Conservation (phyloP, 352 stramenopile genomes). For the Phytophthora agathidicida region DNA sequence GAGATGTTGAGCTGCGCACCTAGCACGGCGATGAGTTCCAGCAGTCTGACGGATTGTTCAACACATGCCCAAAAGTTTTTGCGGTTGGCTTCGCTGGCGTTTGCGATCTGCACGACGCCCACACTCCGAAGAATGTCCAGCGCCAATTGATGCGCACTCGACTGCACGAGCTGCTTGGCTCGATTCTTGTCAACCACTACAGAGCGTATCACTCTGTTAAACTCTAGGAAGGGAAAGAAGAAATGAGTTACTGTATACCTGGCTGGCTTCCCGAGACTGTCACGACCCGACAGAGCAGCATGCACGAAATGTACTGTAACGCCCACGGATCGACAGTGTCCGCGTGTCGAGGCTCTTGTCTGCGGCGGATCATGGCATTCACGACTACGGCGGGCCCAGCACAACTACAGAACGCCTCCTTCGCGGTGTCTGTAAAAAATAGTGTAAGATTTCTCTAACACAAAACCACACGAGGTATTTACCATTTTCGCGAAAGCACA, state of each 20-base stretch:
- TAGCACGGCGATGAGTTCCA: conserved; percentile 55
- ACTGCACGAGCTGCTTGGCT: conserved; percentile 44
- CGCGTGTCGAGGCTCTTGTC: conserved; percentile 17
- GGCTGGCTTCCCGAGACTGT: conserved; percentile 16
- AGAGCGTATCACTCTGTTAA: background rate
- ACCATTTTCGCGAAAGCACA: conserved; percentile 47
- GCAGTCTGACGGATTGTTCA: conserved; percentile 57
- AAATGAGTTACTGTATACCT: conserved; percentile 12
- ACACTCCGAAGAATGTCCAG: conserved; percentile 45
- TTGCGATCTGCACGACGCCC: conserved; percentile 7
- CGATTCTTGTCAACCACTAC: conserved; percentile 33
- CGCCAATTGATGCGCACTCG: conserved; percentile 53
- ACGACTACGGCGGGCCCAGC: conserved; percentile 33
- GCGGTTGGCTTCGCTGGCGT: conserved; percentile 7
- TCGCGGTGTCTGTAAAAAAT: conserved; percentile 37
- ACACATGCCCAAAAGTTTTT: conserved; percentile 25
- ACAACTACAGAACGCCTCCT: conserved; percentile 48
- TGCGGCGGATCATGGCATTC: conserved; percentile 27
- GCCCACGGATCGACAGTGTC: conserved; percentile 21
- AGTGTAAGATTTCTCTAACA: background rate
- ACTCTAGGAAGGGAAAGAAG: background rate
- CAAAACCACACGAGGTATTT: background rate
- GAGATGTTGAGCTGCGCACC: conserved; percentile 29
- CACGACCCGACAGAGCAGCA: conserved; percentile 57
- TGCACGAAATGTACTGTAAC: conserved; percentile 55